phyloP scores from a whole-genome alignment of 208 protist genomes.

The Crithidia expoeki region DNA sequence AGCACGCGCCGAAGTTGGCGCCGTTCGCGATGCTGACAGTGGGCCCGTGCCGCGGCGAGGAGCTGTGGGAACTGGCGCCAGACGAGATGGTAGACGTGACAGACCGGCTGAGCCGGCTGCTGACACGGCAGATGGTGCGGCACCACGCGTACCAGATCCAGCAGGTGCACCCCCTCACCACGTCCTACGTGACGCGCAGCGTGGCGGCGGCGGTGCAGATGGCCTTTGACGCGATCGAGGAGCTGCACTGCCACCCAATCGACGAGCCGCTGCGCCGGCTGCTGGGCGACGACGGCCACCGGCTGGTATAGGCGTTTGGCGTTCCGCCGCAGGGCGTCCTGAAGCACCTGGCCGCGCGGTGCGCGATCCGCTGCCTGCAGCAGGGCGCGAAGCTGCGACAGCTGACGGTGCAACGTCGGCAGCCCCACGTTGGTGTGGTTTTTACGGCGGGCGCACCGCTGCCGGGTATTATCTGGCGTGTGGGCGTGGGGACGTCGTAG shows the following conservation, averaged over 20 bases:
- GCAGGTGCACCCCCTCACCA: slow-evolving; percentile 79
- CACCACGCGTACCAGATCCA: slow-evolving; percentile 62
- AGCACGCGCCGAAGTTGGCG: slow-evolving; percentile 63
- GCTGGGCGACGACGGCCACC: slow-evolving; percentile 62
- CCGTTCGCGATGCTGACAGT: slow-evolving; percentile 80
- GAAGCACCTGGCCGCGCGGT: slow-evolving; percentile 76
- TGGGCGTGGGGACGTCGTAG: no score
- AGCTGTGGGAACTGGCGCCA: slow-evolving; percentile 68
- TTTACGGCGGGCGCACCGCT: no score
- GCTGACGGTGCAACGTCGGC: no score
- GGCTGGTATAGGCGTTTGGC: slow-evolving; percentile 63
- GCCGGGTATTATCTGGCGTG: no score
- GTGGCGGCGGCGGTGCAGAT: slow-evolving; percentile 62
- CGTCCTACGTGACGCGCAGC: slow-evolving; percentile 49
- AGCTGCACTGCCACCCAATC: slow-evolving; percentile 52
- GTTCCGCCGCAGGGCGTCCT: slow-evolving; percentile 68
- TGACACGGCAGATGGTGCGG: slow-evolving; percentile 40
- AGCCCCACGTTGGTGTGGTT: no score
- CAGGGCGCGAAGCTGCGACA: slow-evolving; percentile 47
- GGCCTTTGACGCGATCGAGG: slow-evolving; percentile 61
- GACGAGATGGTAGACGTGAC: slow-evolving; percentile 64
- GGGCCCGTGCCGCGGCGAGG: slow-evolving; percentile 60
- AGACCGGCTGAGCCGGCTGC: slow-evolving; percentile 46
- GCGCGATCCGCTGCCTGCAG: slow-evolving; percentile 74
- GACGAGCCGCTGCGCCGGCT: slow-evolving; percentile 62